Evolutionary conservation across 2,329 filamentous ascomycete genomes (phyloP).

Genomic region (Didymella arachidicola): DNA sequence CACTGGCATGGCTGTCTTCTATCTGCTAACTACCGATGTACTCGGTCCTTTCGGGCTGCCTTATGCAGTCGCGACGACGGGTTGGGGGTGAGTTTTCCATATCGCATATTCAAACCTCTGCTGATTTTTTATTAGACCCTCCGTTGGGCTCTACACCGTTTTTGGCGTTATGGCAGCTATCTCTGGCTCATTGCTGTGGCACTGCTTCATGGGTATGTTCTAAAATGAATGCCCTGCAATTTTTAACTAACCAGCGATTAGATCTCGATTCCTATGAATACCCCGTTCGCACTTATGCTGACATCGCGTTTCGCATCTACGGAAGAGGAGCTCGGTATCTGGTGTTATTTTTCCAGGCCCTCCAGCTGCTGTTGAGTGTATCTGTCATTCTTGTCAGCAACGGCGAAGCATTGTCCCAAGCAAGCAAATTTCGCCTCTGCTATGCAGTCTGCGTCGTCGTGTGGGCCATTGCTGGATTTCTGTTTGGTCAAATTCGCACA

Average conservation of each 20-base stretch:
- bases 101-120: background rate
- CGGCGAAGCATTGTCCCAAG: slow-evolving; percentile 63
- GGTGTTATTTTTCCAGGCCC: slow-evolving; percentile 51
- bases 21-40: slow-evolving; percentile 56
- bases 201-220: slow-evolving; percentile 43
- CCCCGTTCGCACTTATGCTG: slow-evolving; percentile 53
- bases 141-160: slow-evolving; percentile 49
- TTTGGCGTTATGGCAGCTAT: slow-evolving; percentile 49
- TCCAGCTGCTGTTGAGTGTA: slow-evolving; percentile 60
- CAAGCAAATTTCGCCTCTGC: slow-evolving; percentile 56
- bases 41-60: slow-evolving; percentile 50
- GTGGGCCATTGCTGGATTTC: slow-evolving; percentile 60
- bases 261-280: slow-evolving; percentile 53
- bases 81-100: slow-evolving; percentile 3
- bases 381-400: slow-evolving; percentile 62
- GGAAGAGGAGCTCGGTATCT: slow-evolving; percentile 49
- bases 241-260: background rate
- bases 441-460: slow-evolving; percentile 62
- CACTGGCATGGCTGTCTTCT: slow-evolving; percentile 49
- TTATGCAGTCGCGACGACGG: slow-evolving; percentile 33
- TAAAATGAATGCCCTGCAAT: background rate
- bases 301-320: slow-evolving; percentile 53
- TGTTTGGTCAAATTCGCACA: slow-evolving; percentile 65
- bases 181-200: slow-evolving; percentile 53
- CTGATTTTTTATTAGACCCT: slow-evolving; percentile 39